phyloP scores from a whole-genome alignment of 495 filamentous ascomycete species.

The Talaromyces proteolyticus region DNA sequence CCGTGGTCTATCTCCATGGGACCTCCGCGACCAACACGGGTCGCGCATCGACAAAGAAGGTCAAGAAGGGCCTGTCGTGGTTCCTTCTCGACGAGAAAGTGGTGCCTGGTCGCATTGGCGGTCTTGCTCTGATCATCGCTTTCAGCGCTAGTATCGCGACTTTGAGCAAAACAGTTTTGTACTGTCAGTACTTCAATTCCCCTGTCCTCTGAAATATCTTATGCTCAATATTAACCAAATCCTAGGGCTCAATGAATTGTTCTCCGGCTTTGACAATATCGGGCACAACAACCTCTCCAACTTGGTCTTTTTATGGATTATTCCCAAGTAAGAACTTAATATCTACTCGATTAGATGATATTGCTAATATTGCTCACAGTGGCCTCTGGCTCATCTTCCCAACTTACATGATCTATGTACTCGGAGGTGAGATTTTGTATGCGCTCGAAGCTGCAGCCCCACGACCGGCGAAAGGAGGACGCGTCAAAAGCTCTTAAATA shows the following conservation, averaged over 20 bases:
- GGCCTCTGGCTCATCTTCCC: constrained; percentile 76
- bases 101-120: constrained; percentile 54
- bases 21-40: constrained; percentile 20
- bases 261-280: constrained; percentile 71
- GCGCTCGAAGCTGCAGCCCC: constrained; percentile 51
- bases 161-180: constrained; percentile 79
- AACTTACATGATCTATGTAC: constrained; percentile 59
- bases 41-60: constrained; percentile 24
- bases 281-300: constrained; percentile 60
- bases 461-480: constrained; percentile 20
- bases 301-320: constrained; percentile 65
- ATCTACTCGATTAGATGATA: not conserved
- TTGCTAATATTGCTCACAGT: constrained; percentile 33
- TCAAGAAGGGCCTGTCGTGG: constrained; percentile 28
- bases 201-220: constrained; percentile 2
- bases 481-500: constrained; percentile 26
- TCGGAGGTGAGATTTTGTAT: constrained; percentile 64
- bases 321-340: constrained; percentile 65
- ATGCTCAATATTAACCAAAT: no score
- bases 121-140: constrained; percentile 57
- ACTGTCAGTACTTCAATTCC: constrained; percentile 52
- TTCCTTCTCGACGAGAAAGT: constrained; percentile 43
- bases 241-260: constrained; percentile 71
- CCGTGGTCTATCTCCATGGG: constrained; percentile 44
- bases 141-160: constrained; percentile 75